Evolutionary conservation across 106 monocot genomes (phyloP).

Genomic region (Agapanthus africanus): DNA sequence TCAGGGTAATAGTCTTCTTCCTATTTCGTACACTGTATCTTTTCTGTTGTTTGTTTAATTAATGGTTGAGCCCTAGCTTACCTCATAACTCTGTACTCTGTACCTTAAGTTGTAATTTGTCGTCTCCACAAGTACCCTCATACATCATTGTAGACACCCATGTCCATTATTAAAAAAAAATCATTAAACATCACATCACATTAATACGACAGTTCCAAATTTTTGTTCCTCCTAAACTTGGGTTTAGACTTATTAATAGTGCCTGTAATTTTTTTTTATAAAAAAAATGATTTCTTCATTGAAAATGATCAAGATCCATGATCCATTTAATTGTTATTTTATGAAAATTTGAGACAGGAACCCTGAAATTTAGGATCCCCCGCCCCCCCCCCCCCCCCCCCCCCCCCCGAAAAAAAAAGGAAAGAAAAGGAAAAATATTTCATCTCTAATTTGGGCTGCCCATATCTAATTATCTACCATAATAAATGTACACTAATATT

Average conservation of each 20-base stretch:
- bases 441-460: background rate
- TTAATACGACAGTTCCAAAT: background rate
- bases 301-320: too few relatives aligned
- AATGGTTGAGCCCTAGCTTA: too few relatives aligned
- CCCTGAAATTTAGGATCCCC: conserved; percentile 3
- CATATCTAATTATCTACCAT: background rate
- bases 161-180: background rate
- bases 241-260: background rate
- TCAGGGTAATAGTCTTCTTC: too few relatives aligned
- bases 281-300: background rate
- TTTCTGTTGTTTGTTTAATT: too few relatives aligned
- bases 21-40: background rate
- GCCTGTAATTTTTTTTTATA: background rate
- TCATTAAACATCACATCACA: too few relatives aligned
- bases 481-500: conserved; percentile 1
- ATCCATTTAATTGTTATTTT: background rate
- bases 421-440: background rate
- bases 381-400: too few relatives aligned
- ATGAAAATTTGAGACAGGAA: background rate
- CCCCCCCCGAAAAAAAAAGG: too few relatives aligned
- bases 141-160: background rate
- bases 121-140: background rate
- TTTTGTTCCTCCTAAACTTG: background rate
- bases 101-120: background rate
- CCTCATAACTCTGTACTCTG: too few relatives aligned